Percentiles rank a stretch among this genome's conserved stretches.
These are phyloP conservation scores for Epicoccum sorghinum DNA, from an alignment of 2,329 filamentous ascomycete species.

Conservation along the genomic window DNA sequence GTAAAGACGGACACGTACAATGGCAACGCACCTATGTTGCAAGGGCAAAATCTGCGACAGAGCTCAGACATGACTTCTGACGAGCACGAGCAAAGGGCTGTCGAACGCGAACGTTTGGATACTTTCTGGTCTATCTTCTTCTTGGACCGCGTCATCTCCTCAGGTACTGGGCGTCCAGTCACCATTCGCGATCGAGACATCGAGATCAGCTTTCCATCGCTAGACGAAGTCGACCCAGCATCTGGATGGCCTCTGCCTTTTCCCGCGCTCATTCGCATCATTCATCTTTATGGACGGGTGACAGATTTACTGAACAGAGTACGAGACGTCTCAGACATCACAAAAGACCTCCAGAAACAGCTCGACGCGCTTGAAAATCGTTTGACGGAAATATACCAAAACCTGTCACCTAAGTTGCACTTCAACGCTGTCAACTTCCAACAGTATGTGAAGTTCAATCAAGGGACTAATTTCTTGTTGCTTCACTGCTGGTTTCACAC, in stretches of 20 bases:
- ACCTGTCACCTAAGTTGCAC: slow-evolving; percentile 73
- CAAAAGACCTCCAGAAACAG: slow-evolving; percentile 72
- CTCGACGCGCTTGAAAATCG: slow-evolving; percentile 81
- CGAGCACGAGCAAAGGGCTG: slow-evolving; percentile 63
- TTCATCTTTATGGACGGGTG: slow-evolving; percentile 83
- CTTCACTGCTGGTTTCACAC: slow-evolving; percentile 91
- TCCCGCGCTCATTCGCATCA: slow-evolving; percentile 79
- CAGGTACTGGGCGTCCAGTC: slow-evolving; percentile 81
- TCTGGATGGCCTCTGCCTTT: slow-evolving; percentile 79
- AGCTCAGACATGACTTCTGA: slow-evolving; percentile 42
- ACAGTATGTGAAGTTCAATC: slow-evolving; percentile 77
- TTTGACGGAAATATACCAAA: slow-evolving; percentile 75
- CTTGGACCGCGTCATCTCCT: slow-evolving; percentile 84
- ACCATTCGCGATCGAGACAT: slow-evolving; percentile 85
- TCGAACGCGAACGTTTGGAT: slow-evolving; percentile 82
- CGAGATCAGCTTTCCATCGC: slow-evolving; percentile 72
- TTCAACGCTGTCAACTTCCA: slow-evolving; percentile 89
- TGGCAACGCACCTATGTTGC: slow-evolving; percentile 56
- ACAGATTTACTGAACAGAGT: slow-evolving; percentile 86
- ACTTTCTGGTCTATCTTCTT: slow-evolving; percentile 93
- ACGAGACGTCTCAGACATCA: slow-evolving; percentile 74
- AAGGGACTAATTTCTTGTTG: slow-evolving; percentile 85
- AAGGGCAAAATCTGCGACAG: slow-evolving; percentile 59
- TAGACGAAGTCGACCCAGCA: slow-evolving; percentile 58
- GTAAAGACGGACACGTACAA: slow-evolving; percentile 51